Evolutionary conservation across 768 basidiomycete species (phyloP), one percentile per base, ranked within the genome.

Genomic region (Galerina marginata): DNA sequence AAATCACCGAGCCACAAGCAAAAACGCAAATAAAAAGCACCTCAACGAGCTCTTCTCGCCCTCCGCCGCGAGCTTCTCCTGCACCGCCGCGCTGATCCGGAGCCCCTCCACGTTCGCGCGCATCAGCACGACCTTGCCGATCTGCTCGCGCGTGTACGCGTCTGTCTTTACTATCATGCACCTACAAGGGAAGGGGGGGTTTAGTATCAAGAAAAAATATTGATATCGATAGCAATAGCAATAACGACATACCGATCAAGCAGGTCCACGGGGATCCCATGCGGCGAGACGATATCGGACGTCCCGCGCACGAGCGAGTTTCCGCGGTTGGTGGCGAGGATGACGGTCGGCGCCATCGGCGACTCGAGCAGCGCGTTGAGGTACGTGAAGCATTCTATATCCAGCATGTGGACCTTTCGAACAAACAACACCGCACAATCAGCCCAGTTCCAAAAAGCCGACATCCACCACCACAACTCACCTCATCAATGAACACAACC

Each of bases 371-470:
- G 85, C 10, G 95, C 90, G 74, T 99, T 99, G 39, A 99, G 85
- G 77, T 96, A 99, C 4, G 97, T 98, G 80, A 99, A 99, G 74
- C 96, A 98, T 74, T 99, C 97, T 69, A 99, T 96, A 74, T 99
- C 97, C 61, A 99, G 88, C 96, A 99, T 99, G 78, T 99, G 97
- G 23, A 99, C 96, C 95, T 97, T 20, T 20, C 20, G 2, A 20
- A 20, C 20, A 20, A 20, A 20, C 20, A 20, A 68, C 26, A 25
- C 16, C 36, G 29, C 29, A 33, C 29, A 4, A 33, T 33, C 2
- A 5, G 5, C 29, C 29, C 29, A 33, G 29, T 7, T 20, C 20
- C 20, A 20, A 20, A 20, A 20, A 20, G 20, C 20, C 20, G 1
- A 20, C 20, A 10, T 46, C 29, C 10, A 26, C 46, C 43, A 59